A percentile compares a stretch with the other conserved stretches of the same genome.
These are phyloP conservation scores for Fusarium lateritium DNA, from an alignment of 2,329 filamentous ascomycete species.

Conservation along the genomic window DNA sequence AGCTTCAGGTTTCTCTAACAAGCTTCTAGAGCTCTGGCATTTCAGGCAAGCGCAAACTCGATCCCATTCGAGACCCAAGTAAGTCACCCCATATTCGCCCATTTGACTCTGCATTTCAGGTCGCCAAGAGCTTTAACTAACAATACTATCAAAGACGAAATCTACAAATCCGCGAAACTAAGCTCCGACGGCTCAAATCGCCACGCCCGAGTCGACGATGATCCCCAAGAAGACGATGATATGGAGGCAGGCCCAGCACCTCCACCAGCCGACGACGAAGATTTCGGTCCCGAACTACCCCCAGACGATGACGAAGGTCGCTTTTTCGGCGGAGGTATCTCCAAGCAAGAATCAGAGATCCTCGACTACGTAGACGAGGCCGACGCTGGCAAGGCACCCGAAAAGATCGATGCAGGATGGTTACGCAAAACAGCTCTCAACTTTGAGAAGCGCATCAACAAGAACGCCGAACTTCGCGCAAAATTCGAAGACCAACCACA, in stretches of 20 bases:
- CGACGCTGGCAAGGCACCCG: constrained; percentile 62
- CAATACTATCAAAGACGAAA: constrained; percentile 63
- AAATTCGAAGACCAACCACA: constrained; percentile 85
- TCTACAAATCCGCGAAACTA: constrained; percentile 75
- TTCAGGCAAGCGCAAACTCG: constrained; percentile 74
- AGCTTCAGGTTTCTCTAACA: constrained; percentile 27
- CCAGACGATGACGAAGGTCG: constrained; percentile 84
- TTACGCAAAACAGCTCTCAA: constrained; percentile 83
- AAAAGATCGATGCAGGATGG: constrained; percentile 89
- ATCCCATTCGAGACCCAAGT: constrained; percentile 75
- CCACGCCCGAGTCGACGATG: constrained; percentile 62
- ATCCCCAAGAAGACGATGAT: constrained; percentile 63
- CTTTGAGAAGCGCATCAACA: constrained; percentile 92
- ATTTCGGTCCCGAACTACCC: constrained; percentile 60
- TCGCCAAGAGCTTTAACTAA: constrained; percentile 15
- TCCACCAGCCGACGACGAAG: constrained; percentile 68
- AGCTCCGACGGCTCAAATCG: constrained; percentile 62
- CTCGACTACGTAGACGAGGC: constrained; percentile 85
- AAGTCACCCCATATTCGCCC: constrained; percentile 48
- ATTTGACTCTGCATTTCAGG: background rate
- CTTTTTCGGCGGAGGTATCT: constrained; percentile 95
- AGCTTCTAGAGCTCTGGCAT: constrained; percentile 55
- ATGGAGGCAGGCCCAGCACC: constrained; percentile 64
- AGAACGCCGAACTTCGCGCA: constrained; percentile 90
- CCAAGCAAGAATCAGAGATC: constrained; percentile 82